phyloP scores from a whole-genome alignment of 1,139 yeast species.

The Magnusiomyces ingens region DNA sequence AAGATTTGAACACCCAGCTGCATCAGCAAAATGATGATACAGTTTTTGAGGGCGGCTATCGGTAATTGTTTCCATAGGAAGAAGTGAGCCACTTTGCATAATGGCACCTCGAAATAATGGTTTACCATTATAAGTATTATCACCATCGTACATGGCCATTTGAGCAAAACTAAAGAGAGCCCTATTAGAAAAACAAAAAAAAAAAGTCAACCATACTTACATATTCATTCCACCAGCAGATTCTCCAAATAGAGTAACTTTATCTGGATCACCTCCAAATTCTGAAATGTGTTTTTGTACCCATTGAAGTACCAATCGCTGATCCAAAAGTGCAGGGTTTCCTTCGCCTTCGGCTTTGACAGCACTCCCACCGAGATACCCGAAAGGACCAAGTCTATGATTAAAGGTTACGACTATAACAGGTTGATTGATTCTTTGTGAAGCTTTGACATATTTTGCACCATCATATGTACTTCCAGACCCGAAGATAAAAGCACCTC shows the following conservation, averaged over 20 bases:
- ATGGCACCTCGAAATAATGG: slow-evolving; percentile 26
- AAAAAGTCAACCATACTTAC: too few species aligned
- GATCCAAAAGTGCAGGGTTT: slow-evolving; percentile 31
- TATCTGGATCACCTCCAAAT: slow-evolving; percentile 33
- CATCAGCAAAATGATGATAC: slow-evolving; percentile 17
- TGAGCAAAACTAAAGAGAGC: slow-evolving; percentile 23
- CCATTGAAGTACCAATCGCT: slow-evolving; percentile 31
- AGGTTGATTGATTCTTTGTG: slow-evolving; percentile 21
- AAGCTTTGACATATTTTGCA: slow-evolving; percentile 18
- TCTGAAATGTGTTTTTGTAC: slow-evolving; percentile 26
- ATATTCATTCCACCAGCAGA: slow-evolving; percentile 32
- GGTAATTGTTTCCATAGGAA: slow-evolving; percentile 15
- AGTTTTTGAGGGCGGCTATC: slow-evolving; percentile 15
- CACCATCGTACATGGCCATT: slow-evolving; percentile 20
- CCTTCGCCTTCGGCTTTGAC: slow-evolving; percentile 11
- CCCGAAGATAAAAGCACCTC: slow-evolving; percentile 33
- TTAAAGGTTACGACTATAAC: slow-evolving; percentile 22
- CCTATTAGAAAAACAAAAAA: too few species aligned
- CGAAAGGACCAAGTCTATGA: slow-evolving; percentile 30
- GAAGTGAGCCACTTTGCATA: slow-evolving; percentile 23
- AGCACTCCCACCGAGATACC: slow-evolving; percentile 26
- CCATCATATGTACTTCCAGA: slow-evolving; percentile 16
- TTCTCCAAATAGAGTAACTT: slow-evolving; percentile 31
- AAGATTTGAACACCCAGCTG: slow-evolving; percentile 18
- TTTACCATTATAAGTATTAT: slow-evolving; percentile 14